Conservation (phyloP, 306 rosid genomes). For the Sindora glabra region DNA sequence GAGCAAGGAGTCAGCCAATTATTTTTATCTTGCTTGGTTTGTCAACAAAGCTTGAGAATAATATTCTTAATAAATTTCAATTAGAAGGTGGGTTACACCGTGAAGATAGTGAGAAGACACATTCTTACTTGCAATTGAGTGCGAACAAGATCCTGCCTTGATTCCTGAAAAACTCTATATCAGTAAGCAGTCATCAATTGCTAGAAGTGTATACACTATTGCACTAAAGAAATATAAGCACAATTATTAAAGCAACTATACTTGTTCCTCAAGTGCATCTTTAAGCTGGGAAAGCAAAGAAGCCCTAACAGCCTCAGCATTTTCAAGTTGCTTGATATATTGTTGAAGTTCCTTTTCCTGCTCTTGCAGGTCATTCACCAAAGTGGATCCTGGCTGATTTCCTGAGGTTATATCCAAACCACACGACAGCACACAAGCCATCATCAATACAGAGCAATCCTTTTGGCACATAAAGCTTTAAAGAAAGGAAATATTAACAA, state of each 20-base stretch:
- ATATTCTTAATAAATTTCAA: background rate
- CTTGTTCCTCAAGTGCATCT: conserved; percentile 85
- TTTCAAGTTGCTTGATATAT: conserved; percentile 58
- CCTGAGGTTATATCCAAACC: conserved; percentile 41
- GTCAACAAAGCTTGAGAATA: background rate
- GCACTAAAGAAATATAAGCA: background rate
- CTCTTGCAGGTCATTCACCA: conserved; percentile 58
- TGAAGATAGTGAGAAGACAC: background rate
- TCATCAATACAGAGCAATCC: background rate
- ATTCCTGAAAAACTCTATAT: conserved; percentile 54
- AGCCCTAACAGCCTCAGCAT: conserved; percentile 51
- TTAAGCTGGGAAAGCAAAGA: conserved; percentile 59
- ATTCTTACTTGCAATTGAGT: conserved; percentile 69
- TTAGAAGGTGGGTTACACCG: too few relatives aligned
- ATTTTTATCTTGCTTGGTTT: background rate
- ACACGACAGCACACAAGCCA: conserved; percentile 2
- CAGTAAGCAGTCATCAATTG: conserved; percentile 11
- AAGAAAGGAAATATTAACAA: background rate
- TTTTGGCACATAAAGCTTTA: background rate
- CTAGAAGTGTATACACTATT: background rate
- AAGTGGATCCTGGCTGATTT: conserved; percentile 43
- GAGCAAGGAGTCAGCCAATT: background rate
- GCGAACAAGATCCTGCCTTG: conserved; percentile 57
- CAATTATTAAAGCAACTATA: conserved; percentile 20
- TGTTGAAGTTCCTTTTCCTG: conserved; percentile 52